Base-by-base conservation (phyloP, 2,329 filamentous ascomycete species). In the Sclerotinia minor region DNA sequence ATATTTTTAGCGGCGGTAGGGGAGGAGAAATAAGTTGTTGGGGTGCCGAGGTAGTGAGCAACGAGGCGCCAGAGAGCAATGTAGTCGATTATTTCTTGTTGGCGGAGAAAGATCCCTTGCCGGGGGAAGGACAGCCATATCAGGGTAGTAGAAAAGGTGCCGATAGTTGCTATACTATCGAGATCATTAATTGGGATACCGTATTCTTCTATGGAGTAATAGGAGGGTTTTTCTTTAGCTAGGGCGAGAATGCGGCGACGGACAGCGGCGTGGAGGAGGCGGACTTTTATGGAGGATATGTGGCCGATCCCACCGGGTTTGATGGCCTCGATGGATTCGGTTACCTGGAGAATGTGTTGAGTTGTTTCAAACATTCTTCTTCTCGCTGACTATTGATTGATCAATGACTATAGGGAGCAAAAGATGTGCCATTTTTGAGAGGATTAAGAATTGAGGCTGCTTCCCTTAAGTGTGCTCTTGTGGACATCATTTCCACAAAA, bases 31-130 rank as follows among this genome's bases (percentile, higher is more conserved):
- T 82, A 83, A 32, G 83, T 83, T 1, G 85, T 85, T 0, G 90
- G 91, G 8, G 86, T 87, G 17, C 91, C 91, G 73, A 92, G 83
- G 41, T 93, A 81, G 74, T 92, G 83, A 0, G 85, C 90, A 17
- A 94, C 85, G 71, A 91, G 90, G 3, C 91, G 84, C 90, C 91
- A 94, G 0, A 94, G 80, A 0, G 90, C 89, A 55, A 92, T 81
- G 75, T 92, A 94, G 73, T 93, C 90, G 2, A 76, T 75, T 2
- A 85, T 86, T 75, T 94, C 90, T 68, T 85, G 84, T 38, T 81
- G 68, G 0, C 83, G 82, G 35, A 91, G 79, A 71, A 80, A 88
- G 66, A 94, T 87, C 2, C 91, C 91, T 78, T 94, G 91, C 0
- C 89, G 83, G 0, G 91, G 91, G 5, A 94, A 82, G 32, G 85